Base-by-base conservation (phyloP, 176 grass and related monocot genomes). In the Carex cristatella region DNA sequence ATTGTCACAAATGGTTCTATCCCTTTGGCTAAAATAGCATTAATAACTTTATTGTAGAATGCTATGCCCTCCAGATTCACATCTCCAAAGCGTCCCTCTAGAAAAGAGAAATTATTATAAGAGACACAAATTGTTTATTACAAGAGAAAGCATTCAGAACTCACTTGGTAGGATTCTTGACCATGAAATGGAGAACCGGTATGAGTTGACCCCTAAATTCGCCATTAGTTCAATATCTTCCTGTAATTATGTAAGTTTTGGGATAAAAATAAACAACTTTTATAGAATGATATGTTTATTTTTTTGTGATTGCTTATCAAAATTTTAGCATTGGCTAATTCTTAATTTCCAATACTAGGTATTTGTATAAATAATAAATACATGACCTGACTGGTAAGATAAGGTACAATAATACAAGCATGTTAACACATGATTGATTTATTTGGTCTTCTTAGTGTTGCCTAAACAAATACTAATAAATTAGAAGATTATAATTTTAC, bases 141-240 rank as follows among this genome's bases (percentile, higher is more conserved):
- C 7, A 35, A 69, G 67, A 0, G 19, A 30, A 16, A 81, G 23
- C 32, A 60, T 46, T 62, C n/a, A 58, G 12, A 85, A 55, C 89
- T 87, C 81, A 93, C 87, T 93, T 65, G 94, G 94, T 19, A 96
- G 63, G 79, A 93, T 88, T 72, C 94, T 89, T 65, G 94, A 35
- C 91, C 87, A 93, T 31, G 94, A 62, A 86, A 93, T 93, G 75
- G 94, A 96, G 87, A 96, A 95, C 33, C 94, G 76, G 79, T 96
- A 96, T 0, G 89, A 88, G 84, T 91, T 93, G 19, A 91, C 65
- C 30, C 94, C 91, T 55, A 96, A 68, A 19, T 81, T 85, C 31
- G 78, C 73, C 91, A 96, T 91, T 61, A 86, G 32, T 1, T 90
- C 71, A 4, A 93, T 88, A 79, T 93, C 94, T 61, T 93, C 88